A percentile compares a stretch with the other conserved stretches of the same genome.
These are phyloP conservation scores for Jatropha curcas DNA, from an alignment of 345 rosid genomes.

Conservation along the genomic window DNA sequence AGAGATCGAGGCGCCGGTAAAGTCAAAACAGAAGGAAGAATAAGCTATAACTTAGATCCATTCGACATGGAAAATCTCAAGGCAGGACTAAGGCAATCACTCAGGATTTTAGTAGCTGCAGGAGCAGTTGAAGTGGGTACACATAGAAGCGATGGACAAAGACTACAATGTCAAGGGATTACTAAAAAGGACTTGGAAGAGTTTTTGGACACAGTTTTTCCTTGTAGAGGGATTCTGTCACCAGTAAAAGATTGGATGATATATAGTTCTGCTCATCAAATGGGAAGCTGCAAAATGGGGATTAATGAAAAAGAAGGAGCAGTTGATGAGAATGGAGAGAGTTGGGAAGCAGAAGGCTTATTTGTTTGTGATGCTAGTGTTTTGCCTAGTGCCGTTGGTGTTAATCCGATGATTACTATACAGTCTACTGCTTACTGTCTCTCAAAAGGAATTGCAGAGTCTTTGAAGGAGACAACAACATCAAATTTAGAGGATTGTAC, in stretches of 20 bases:
- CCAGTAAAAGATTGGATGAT: constrained; percentile 38
- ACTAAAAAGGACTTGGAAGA: constrained; percentile 40
- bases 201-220: constrained; percentile 45
- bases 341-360: constrained; percentile 66
- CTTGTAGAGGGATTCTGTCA: constrained; percentile 38
- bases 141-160: constrained; percentile 59
- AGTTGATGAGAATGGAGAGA: constrained; percentile 59
- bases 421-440: constrained; percentile 56
- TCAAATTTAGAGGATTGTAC: no score
- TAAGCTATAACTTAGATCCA: constrained; percentile 34
- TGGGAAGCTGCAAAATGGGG: constrained; percentile 80
- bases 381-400: constrained; percentile 65
- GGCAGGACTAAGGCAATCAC: constrained; percentile 46
- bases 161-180: constrained; percentile 46
- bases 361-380: constrained; percentile 65
- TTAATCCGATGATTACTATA: constrained; percentile 70
- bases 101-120: constrained; percentile 61
- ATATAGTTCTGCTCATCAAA: constrained; percentile 59
- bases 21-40: constrained; percentile 46
- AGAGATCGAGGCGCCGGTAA: constrained; percentile 51
- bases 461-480: neutral
- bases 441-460: constrained; percentile 33
- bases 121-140: constrained; percentile 76
- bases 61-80: constrained; percentile 45
- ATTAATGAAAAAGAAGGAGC: constrained; percentile 47